Conservation (phyloP, 805 yeast genomes). For the Starmerella bombi region DNA sequence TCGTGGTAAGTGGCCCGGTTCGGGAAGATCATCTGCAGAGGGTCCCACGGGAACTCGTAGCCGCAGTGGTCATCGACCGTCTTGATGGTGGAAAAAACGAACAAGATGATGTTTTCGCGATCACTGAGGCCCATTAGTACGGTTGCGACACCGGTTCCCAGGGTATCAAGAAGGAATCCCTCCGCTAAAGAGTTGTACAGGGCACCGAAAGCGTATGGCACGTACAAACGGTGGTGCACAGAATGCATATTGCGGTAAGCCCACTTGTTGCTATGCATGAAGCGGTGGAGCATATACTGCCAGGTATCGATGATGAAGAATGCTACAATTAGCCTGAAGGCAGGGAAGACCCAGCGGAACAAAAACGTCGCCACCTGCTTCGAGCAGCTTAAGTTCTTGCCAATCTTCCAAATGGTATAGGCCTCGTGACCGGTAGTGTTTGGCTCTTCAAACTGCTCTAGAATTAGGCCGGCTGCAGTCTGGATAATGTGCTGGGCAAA, state of each 20-base stretch:
- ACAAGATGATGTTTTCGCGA: constrained; percentile 63
- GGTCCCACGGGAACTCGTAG: constrained; percentile 82
- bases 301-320: constrained; percentile 77
- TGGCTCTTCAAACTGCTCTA: constrained; percentile 42
- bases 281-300: constrained; percentile 85
- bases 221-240: constrained; percentile 84
- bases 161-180: constrained; percentile 82
- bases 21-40: constrained; percentile 82
- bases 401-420: constrained; percentile 35
- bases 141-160: constrained; percentile 80
- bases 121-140: constrained; percentile 50
- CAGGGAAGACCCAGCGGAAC: constrained; percentile 54
- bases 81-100: constrained; percentile 81
- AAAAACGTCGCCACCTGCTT: constrained; percentile 33
- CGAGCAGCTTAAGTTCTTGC: constrained; percentile 27
- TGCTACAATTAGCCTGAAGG: constrained; percentile 44
- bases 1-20: constrained; percentile 94
- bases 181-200: constrained; percentile 87
- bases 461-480: constrained; percentile 48
- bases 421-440: constrained; percentile 39
- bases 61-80: constrained; percentile 99
- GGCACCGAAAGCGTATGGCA: constrained; percentile 95
- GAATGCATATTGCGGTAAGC: constrained; percentile 79
- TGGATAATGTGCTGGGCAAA: constrained; percentile 75
- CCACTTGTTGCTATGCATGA: constrained; percentile 71